Conservation (phyloP, 345 rosid species). For the Acer campestre region DNA sequence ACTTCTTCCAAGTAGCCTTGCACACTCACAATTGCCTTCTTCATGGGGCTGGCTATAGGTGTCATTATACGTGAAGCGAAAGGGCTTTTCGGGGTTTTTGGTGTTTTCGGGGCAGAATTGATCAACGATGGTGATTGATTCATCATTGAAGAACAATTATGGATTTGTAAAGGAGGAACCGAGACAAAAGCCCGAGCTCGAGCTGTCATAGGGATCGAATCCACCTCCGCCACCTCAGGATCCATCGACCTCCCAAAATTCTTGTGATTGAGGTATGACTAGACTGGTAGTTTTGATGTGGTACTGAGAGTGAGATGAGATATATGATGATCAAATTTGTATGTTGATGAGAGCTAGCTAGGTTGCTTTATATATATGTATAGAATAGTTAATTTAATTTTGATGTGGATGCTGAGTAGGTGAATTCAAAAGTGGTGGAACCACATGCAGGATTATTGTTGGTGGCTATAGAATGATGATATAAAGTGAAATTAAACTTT, state of each 20-base stretch:
- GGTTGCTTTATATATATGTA: not conserved
- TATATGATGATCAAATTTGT: not conserved
- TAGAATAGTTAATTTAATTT: no score
- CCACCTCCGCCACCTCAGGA: conserved; percentile 20
- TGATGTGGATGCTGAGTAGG: conserved; percentile 24
- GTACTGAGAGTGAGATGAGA: not conserved
- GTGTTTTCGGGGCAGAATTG: conserved; percentile 8
- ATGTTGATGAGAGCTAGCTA: not conserved
- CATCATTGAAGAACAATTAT: conserved; percentile 34
- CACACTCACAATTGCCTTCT: conserved; percentile 47
- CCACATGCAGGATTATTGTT: not conserved
- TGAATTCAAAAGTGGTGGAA: conserved; percentile 5
- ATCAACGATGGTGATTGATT: conserved; percentile 39
- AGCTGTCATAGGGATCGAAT: not conserved
- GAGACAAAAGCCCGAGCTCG: conserved; percentile 13
- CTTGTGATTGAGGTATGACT: not conserved
- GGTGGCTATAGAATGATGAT: not conserved
- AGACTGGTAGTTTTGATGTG: not conserved
- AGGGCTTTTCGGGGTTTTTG: conserved; percentile 44
- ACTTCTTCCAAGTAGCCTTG: conserved; percentile 48
- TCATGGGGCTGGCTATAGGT: conserved; percentile 55
- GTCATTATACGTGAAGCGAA: conserved; percentile 33
- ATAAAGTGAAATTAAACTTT: conserved; percentile 20
- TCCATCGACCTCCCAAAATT: conserved; percentile 6
- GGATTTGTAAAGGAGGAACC: conserved; percentile 47